A percentile compares a stretch with the other conserved stretches of the same genome.
Conservation (phyloP, 108 stramenopile genomes). For the Discostella stelligeroides region DNA sequence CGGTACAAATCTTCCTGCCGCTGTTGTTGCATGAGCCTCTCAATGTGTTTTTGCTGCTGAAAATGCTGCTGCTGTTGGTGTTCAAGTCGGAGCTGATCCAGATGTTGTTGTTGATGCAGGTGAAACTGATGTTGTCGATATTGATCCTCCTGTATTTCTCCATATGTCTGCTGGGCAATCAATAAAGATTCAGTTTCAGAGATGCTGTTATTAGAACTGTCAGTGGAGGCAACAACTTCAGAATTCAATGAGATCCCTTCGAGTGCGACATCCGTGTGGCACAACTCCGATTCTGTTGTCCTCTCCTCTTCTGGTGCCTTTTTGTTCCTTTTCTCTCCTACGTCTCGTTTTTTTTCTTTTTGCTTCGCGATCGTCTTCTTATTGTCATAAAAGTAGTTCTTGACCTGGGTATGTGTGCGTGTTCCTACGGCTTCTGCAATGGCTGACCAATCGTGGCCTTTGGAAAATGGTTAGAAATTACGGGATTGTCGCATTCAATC, state of each 20-base stretch:
- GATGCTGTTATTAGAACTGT: neutral
- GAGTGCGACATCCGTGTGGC: neutral
- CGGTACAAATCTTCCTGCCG: conserved; percentile 22
- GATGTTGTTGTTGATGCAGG: conserved; percentile 20
- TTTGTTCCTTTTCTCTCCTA: conserved; percentile 21
- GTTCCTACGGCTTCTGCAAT: conserved; percentile 72
- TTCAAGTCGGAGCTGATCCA: conserved; percentile 7
- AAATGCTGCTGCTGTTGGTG: conserved; percentile 29
- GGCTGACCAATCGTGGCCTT: conserved; percentile 62
- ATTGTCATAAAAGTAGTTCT: conserved; percentile 89
- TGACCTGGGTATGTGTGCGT: conserved; percentile 75
- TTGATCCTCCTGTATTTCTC: conserved; percentile 18
- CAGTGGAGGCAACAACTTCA: conserved; percentile 2
- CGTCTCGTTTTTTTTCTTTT: conserved; percentile 17
- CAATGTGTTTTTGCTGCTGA: conserved; percentile 20
- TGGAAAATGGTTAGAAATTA: neutral
- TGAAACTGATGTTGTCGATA: conserved; percentile 37
- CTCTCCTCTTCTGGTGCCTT: conserved; percentile 7
- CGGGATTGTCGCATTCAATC: neutral
- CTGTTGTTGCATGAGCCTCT: conserved; percentile 25
- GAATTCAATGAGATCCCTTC: neutral
- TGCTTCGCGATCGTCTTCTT: conserved; percentile 70
- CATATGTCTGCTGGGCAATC: conserved; percentile 9
- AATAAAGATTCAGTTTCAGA: conserved; percentile 1
- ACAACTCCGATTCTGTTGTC: neutral